Percentiles rank a stretch among this genome's conserved stretches.
These are phyloP conservation scores for Ulvella scutata DNA, from an alignment of 139 green algal genomes.

Conservation along the genomic window DNA sequence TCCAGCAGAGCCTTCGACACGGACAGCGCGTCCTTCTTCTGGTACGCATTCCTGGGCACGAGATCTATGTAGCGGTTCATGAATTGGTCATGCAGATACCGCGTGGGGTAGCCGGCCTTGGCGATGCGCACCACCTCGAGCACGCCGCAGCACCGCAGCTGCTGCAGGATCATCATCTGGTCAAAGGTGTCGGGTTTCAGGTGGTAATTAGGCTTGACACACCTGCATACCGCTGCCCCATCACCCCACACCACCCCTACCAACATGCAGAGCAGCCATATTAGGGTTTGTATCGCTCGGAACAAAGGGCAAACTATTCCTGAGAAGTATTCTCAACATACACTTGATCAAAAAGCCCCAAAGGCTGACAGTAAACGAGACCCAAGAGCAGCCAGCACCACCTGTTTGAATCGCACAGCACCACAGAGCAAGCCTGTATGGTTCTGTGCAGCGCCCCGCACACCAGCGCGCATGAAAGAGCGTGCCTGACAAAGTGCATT, in stretches of 20 bases:
- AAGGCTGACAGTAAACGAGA: too few species aligned
- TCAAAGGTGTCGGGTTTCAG: constrained; percentile 53
- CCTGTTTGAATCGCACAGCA: too few species aligned
- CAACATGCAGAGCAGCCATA: too few species aligned
- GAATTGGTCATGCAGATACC: constrained; percentile 56
- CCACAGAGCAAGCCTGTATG: too few species aligned
- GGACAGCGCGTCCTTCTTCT: constrained; percentile 14
- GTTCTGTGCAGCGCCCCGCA: too few species aligned
- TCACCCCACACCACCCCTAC: background rate
- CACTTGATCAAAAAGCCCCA: too few species aligned
- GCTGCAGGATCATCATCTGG: constrained; percentile 57
- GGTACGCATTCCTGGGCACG: constrained; percentile 13
- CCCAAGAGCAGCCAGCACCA: too few species aligned
- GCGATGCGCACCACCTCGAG: constrained; percentile 85
- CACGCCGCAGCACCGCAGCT: constrained; percentile 90
- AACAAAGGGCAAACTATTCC: too few species aligned
- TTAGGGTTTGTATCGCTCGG: too few species aligned
- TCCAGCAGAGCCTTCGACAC: constrained; percentile 38
- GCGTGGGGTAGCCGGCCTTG: constrained; percentile 78
- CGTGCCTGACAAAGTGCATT: constrained; percentile 90
- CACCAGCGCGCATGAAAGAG: background rate
- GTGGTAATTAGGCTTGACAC: constrained; percentile 80
- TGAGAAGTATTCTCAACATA: too few species aligned
- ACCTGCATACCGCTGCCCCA: background rate
- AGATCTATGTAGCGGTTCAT: constrained; percentile 45